Evolutionary conservation across 2,329 filamentous ascomycete species (phyloP).

Genomic region (Pseudopithomyces maydicus): DNA sequence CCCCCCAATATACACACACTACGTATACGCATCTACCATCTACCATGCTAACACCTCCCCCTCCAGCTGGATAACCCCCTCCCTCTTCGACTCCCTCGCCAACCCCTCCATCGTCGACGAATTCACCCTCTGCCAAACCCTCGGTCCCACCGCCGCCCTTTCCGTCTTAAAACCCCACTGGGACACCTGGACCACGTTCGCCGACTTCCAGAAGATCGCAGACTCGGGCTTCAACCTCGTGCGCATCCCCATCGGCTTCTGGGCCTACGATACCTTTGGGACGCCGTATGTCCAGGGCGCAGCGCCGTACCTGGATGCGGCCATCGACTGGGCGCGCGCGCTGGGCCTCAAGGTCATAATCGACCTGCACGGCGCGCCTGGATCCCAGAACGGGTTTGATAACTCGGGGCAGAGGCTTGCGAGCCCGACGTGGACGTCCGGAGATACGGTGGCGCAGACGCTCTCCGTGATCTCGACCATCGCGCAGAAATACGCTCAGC

Average conservation of each 20-base stretch:
- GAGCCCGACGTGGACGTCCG: slow-evolving; percentile 53
- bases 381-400: slow-evolving; percentile 66
- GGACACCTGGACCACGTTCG: slow-evolving; percentile 55
- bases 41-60: too few relatives aligned
- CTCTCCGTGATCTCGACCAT: slow-evolving; percentile 63
- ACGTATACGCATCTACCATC: too few relatives aligned
- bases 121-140: slow-evolving; percentile 56
- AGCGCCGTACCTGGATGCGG: slow-evolving; percentile 59
- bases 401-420: slow-evolving; percentile 60
- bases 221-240: slow-evolving; percentile 64
- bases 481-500: slow-evolving; percentile 60
- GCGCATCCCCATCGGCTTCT: slow-evolving; percentile 64
- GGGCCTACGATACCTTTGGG: slow-evolving; percentile 60
- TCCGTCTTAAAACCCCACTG: slow-evolving; percentile 55
- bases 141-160: slow-evolving; percentile 54
- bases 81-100: slow-evolving; percentile 52
- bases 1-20: too few relatives aligned
- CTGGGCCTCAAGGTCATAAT: slow-evolving; percentile 62
- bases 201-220: slow-evolving; percentile 63
- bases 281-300: slow-evolving; percentile 59
- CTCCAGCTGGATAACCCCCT: slow-evolving; percentile 64
- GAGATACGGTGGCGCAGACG: slow-evolving; percentile 56
- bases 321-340: slow-evolving; percentile 61
- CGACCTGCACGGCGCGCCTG: slow-evolving; percentile 63
- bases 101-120: slow-evolving; percentile 53